Conservation (phyloP, 192 early-diverging fungal species). For the Coemansia sp. region DNA sequence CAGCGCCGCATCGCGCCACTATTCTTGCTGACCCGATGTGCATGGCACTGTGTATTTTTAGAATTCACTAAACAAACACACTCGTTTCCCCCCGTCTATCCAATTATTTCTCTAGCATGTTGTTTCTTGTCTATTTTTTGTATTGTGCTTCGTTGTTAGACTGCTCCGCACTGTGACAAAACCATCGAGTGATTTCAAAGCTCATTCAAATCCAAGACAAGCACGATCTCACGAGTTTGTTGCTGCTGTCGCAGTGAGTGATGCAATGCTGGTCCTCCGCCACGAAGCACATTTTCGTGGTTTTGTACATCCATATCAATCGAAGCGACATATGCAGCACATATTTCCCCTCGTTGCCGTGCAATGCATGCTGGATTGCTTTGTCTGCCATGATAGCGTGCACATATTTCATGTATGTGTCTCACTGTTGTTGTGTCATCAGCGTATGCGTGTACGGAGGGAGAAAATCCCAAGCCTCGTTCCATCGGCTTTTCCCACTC, state of each 20-base stretch:
- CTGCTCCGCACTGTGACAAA: background rate
- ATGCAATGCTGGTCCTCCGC: background rate
- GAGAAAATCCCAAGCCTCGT: background rate
- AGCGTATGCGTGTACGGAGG: background rate
- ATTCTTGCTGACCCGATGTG: background rate
- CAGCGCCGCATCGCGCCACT: constrained; percentile 1
- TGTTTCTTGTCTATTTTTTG: background rate
- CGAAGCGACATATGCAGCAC: background rate
- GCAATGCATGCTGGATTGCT: background rate
- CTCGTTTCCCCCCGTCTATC: no score
- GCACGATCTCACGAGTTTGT: background rate
- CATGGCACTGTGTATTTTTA: constrained; percentile 1
- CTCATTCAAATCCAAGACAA: background rate
- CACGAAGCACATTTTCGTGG: background rate
- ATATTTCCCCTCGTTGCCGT: background rate
- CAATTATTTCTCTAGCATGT: background rate
- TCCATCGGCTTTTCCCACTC: background rate
- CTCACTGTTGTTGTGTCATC: background rate
- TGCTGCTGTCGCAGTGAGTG: background rate
- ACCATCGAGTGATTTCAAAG: background rate
- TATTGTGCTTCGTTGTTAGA: background rate
- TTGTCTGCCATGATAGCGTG: background rate
- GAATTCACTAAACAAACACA: background rate
- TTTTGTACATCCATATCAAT: background rate
- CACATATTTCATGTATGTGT: background rate